These are phyloP conservation scores for Pachyrhizus erosus DNA, from an alignment of 306 rosid species.

Conservation along the genomic window DNA sequence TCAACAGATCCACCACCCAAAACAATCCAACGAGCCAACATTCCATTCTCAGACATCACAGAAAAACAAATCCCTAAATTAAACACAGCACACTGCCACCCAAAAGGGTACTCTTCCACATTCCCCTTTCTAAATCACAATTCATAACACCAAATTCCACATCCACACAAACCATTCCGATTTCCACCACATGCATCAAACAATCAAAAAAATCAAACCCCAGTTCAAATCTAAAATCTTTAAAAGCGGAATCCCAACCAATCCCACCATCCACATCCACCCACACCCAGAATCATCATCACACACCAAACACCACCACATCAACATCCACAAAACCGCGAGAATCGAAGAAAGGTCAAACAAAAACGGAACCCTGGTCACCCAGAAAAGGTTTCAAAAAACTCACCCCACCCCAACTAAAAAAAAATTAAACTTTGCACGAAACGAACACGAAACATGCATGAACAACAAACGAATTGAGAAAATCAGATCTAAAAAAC, in stretches of 20 bases:
- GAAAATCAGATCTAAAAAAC: constrained; percentile 42
- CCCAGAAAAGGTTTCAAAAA: not conserved
- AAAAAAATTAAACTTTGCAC: not conserved
- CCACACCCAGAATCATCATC: not conserved
- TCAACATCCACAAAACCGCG: not conserved
- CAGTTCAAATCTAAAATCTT: not conserved
- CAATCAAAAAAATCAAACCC: not conserved
- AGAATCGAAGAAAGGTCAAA: constrained; percentile 36
- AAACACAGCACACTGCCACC: not conserved
- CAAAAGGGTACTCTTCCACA: not conserved
- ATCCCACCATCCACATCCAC: constrained; percentile 28
- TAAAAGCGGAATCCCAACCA: not conserved
- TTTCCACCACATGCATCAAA: not conserved
- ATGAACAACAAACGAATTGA: not conserved
- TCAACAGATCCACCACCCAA: not conserved
- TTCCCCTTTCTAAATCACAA: constrained; percentile 3
- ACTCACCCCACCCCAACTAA: not conserved
- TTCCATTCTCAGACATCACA: not conserved
- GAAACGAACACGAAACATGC: constrained; percentile 32
- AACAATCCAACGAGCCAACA: not conserved
- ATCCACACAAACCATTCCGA: constrained; percentile 24
- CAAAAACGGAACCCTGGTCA: not conserved
- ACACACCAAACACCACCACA: not conserved
- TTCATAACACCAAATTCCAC: not conserved
- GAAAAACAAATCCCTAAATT: not conserved